A percentile compares a stretch with the other conserved stretches of the same genome.
Evolutionary conservation across 225 moss, liverwort and hornwort species (phyloP).

Genomic region (Lunularia cruciata): DNA sequence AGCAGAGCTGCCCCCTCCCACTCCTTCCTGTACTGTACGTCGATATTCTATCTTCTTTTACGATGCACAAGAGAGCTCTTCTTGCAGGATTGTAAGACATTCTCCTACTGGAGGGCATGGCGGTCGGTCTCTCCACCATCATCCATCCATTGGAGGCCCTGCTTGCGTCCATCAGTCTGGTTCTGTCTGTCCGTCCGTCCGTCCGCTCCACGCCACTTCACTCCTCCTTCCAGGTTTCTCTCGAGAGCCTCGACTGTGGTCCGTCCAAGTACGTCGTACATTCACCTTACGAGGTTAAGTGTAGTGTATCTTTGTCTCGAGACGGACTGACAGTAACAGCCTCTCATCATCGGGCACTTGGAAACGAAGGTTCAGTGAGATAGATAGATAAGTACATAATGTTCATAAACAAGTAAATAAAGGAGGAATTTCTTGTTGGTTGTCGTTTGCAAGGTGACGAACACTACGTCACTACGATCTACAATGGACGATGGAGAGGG

Average conservation of each 20-base stretch:
- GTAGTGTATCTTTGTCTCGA: too few species aligned
- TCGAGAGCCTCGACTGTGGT: too few species aligned
- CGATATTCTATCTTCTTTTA: conserved; percentile 7
- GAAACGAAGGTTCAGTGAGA: too few species aligned
- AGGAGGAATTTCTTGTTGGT: too few species aligned
- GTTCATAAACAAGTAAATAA: too few species aligned
- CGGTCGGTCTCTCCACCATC: conserved; percentile 11
- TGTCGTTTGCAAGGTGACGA: background rate
- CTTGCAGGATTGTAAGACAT: background rate
- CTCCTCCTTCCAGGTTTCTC: too few species aligned
- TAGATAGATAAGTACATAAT: too few species aligned
- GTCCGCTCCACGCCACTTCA: background rate
- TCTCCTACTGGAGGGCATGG: conserved; percentile 6
- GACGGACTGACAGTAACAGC: too few species aligned
- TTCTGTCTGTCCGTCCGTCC: background rate
- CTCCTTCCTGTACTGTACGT: conserved; percentile 3
- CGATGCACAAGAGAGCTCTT: background rate
- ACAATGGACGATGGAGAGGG: background rate
- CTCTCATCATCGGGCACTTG: too few species aligned
- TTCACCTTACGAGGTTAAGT: too few species aligned
- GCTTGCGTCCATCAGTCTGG: conserved; percentile 2
- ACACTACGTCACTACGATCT: background rate
- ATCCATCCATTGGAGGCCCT: background rate
- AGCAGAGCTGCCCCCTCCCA: background rate
- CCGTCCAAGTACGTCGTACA: too few species aligned